Conservation (phyloP, 192 early-diverging fungal genomes). For the Backusella liffmaniae region DNA sequence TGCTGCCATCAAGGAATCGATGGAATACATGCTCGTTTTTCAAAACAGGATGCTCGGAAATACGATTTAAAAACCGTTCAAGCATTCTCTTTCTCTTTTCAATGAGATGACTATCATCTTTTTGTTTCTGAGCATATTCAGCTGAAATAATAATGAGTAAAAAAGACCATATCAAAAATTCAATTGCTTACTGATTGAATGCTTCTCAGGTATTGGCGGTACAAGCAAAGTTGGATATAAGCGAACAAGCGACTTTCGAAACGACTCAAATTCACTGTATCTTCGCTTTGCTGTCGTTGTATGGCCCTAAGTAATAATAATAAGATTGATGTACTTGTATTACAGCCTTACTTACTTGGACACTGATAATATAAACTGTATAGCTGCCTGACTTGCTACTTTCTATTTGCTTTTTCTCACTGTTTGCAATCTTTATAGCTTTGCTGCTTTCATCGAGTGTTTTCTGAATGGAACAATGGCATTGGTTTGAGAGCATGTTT, state of each 20-base stretch:
- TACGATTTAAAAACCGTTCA: slow-evolving; percentile 86
- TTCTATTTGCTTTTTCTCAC: neutral
- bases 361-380: neutral
- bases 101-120: slow-evolving; percentile 86
- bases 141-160: slow-evolving; percentile 25
- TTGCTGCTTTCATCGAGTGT: neutral
- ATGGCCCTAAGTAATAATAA: neutral
- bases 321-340: neutral
- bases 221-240: slow-evolving; percentile 85
- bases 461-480: neutral
- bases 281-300: slow-evolving; percentile 42
- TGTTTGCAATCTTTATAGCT: neutral
- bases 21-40: slow-evolving; percentile 88
- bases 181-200: slow-evolving; percentile 67
- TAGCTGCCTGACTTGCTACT: neutral
- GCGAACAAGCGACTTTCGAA: slow-evolving; percentile 69
- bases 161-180: neutral
- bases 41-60: slow-evolving; percentile 82
- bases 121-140: slow-evolving; percentile 70
- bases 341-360: neutral
- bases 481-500: neutral
- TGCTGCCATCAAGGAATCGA: slow-evolving; percentile 78
- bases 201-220: slow-evolving; percentile 96
- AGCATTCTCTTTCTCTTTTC: slow-evolving; percentile 88
- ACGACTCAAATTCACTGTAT: slow-evolving; percentile 94